Percentiles rank a stretch among this genome's conserved stretches.
Evolutionary conservation across 225 moss, liverwort and hornwort species (phyloP).

Genomic region (Lunularia cruciata): DNA sequence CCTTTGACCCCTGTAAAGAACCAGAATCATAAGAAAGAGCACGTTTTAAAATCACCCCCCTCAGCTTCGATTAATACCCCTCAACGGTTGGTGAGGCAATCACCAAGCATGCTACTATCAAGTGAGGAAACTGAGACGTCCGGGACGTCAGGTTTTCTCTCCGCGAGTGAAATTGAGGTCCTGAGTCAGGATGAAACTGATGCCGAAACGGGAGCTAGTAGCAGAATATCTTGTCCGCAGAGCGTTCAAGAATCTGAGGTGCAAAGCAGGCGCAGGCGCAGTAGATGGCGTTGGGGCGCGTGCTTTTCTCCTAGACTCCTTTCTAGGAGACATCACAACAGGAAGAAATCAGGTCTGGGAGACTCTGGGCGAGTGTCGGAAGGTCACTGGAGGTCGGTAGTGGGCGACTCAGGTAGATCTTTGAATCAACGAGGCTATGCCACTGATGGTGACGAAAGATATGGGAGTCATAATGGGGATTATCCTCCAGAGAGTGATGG

Average conservation of each 20-base stretch:
- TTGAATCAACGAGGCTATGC: conserved; percentile 5
- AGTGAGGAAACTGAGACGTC: conserved; percentile 23
- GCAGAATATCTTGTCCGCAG: conserved; percentile 1
- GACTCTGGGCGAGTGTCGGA: conserved; percentile 19
- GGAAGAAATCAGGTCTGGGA: conserved; percentile 2
- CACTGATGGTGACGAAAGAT: conserved; percentile 29
- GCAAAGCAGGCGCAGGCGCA: conserved; percentile 15
- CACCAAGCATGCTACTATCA: neutral
- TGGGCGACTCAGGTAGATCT: conserved; percentile 22
- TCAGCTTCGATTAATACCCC: conserved; percentile 3
- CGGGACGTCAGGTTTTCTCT: conserved; percentile 24
- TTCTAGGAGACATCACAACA: neutral
- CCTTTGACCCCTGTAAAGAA: conserved; percentile 2
- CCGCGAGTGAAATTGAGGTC: conserved; percentile 42
- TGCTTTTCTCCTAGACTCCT: conserved; percentile 28
- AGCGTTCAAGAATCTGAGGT: conserved; percentile 5
- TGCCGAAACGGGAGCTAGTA: conserved; percentile 23
- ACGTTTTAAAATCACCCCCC: neutral
- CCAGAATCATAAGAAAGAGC: neutral
- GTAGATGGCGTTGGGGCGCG: conserved; percentile 31
- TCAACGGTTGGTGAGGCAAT: conserved; percentile 5
- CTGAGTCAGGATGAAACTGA: conserved; percentile 35
- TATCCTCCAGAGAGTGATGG: conserved; percentile 18
- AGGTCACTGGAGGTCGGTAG: conserved; percentile 14
- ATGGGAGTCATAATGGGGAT: neutral